Base-by-base conservation (phyloP, 2,329 filamentous ascomycete genomes). In the Pyricularia pennisetigena region DNA sequence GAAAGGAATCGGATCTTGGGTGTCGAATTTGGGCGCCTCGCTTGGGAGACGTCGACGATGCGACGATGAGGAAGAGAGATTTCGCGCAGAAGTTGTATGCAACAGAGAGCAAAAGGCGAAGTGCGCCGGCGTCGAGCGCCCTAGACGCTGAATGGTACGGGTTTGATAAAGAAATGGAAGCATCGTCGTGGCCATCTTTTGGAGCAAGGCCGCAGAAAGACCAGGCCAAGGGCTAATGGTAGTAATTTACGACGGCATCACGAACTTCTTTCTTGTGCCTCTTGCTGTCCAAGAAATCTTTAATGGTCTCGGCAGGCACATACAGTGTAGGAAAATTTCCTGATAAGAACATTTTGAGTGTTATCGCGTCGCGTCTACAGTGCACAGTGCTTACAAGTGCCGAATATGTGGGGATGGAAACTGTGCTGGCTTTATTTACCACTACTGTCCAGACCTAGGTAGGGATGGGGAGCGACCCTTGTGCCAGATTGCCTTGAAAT, bases 81-180 rank as follows among this genome's bases (percentile, higher is more conserved):
- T 10, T 30, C n/a, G 72, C 54, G 16, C 70, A 68, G 69, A 72
- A 70, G 68, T 73, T 59, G 65, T 68, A 73, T 73, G 70, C 69
- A 74, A 20, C 69, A 71, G 65, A 71, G 74, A 67, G 57, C 74
- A 74, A 12, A 75, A 71, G 41, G 73, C 73, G 4, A 74, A 74
- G 26, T 76, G 71, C 28, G 72, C 70, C 23, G 67, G 32, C 20
- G 67, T 68, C 0, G 66, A 73, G 70, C 72, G 72, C 54, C 72
- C 73, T 35, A 78, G 74, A 71, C 78, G 77, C 69, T 81, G 78
- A 35, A 90, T 82, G 0, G 90, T 92, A 69, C 84, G 81, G 5
- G 90, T 93, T 71, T 91, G 88, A 74, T 92, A 93, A 7, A 93
- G 82, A 69, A 93, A 93, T 0, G 89, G 88, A 4, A 88, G 78